Percentiles rank a stretch among this genome's conserved stretches.
phyloP scores from a whole-genome alignment of 768 basidiomycete species.

The Xerocomellus amylosporus region DNA sequence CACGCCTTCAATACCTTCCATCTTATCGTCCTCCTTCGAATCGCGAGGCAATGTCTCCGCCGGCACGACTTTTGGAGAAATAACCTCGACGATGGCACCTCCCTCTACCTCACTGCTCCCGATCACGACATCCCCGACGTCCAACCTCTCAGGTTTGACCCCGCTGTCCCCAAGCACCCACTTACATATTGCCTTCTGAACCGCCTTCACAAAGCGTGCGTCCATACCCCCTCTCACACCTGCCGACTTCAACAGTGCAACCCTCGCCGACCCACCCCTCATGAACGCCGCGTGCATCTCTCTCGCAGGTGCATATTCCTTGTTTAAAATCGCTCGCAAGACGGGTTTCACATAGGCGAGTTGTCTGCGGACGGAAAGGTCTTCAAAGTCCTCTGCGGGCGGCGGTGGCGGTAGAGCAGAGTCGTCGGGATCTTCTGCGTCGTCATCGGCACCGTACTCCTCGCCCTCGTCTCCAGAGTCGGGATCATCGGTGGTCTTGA shows the following conservation, averaged over 20 bases:
- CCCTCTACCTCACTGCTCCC: background rate
- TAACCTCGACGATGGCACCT: background rate
- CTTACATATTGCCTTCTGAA: constrained; percentile 30
- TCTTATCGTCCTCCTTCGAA: constrained; percentile 10
- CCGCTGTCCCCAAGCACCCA: constrained; percentile 27
- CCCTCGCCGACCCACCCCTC: constrained; percentile 51
- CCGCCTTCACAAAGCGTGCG: constrained; percentile 36
- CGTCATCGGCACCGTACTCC: constrained; percentile 31
- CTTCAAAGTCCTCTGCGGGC: constrained; percentile 46
- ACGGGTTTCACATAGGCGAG: constrained; percentile 66
- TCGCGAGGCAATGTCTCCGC: background rate
- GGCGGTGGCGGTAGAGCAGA: constrained; percentile 36
- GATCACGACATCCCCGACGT: background rate
- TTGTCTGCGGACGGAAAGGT: constrained; percentile 53
- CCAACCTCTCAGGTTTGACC: constrained; percentile 10
- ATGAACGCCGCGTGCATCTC: constrained; percentile 54
- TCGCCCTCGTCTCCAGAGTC: constrained; percentile 33
- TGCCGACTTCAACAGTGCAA: constrained; percentile 29
- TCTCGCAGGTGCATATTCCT: constrained; percentile 51
- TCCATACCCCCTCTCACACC: constrained; percentile 39
- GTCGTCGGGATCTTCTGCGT: constrained; percentile 22
- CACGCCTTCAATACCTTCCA: constrained; percentile 19
- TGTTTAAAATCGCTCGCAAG: constrained; percentile 55
- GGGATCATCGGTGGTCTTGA: constrained; percentile 27
- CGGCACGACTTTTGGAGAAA: background rate